Conservation (phyloP, 164 flowering plant species). For the Annona cherimola region DNA sequence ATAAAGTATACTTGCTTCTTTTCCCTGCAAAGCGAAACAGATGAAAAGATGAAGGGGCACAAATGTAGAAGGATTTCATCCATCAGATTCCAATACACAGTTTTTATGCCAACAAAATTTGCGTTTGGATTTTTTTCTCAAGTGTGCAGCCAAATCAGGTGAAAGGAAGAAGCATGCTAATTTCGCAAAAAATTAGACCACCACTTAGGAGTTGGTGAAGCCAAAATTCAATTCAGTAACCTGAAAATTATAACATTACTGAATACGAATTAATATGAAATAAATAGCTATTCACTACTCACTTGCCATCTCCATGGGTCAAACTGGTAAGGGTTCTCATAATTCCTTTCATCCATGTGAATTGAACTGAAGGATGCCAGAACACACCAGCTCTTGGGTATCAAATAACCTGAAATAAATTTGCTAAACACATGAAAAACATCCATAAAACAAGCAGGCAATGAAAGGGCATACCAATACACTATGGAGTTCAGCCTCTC, state of each 20-base stretch:
- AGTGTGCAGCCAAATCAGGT: too few relatives aligned
- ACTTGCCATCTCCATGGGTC: constrained; percentile 99
- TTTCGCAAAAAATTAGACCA: not conserved
- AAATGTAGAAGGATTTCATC: not conserved
- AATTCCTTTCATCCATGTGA: constrained; percentile 76
- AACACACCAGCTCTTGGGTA: constrained; percentile 88
- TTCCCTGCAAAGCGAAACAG: constrained; percentile 14
- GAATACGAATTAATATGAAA: not conserved
- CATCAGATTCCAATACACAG: not conserved
- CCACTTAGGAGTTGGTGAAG: not conserved
- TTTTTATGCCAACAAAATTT: not conserved
- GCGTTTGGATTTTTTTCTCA: too few relatives aligned
- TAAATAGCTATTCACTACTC: not conserved
- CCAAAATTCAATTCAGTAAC: not conserved
- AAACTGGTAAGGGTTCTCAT: constrained; percentile 70
- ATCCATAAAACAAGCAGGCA: not conserved
- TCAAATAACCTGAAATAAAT: constrained; percentile 58
- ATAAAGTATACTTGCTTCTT: constrained; percentile 18
- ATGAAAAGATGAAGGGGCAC: not conserved
- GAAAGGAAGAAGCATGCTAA: too few relatives aligned
- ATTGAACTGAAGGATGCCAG: constrained; percentile 74
- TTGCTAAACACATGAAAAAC: not conserved
- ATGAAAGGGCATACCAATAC: not conserved
- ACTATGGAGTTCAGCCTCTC: not conserved
- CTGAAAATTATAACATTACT: not conserved